A percentile compares a stretch with the other conserved stretches of the same genome.
Conservation (phyloP, 345 rosid genomes). For the Punica granatum region DNA sequence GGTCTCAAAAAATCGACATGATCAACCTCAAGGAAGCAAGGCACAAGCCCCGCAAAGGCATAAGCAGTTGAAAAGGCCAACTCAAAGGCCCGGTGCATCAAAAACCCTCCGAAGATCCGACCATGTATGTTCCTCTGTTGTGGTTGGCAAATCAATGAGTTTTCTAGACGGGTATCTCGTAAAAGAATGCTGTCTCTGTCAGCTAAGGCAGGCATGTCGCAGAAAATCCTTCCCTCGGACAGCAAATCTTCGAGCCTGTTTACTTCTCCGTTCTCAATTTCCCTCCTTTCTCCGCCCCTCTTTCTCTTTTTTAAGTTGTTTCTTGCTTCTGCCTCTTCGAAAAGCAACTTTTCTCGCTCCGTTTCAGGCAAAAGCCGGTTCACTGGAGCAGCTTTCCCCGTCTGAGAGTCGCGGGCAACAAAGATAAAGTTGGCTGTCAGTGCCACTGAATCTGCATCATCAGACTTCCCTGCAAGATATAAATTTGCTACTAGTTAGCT, state of each 20-base stretch:
- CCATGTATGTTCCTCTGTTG: conserved; percentile 83
- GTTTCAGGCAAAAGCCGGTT: conserved; percentile 70
- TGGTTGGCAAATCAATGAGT: conserved; percentile 75
- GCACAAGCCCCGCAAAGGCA: conserved; percentile 74
- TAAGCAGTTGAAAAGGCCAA: conserved; percentile 84
- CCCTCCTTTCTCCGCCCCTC: conserved; percentile 44
- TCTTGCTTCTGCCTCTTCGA: conserved; percentile 70
- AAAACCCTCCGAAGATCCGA: conserved; percentile 68
- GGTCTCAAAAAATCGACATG: conserved; percentile 84
- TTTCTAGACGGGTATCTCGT: conserved; percentile 58
- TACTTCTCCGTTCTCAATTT: conserved; percentile 29
- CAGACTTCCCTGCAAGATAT: conserved; percentile 32
- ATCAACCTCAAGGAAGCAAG: conserved; percentile 77
- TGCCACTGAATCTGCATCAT: conserved; percentile 40
- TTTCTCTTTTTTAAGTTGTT: conserved; percentile 53
- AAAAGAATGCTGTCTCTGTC: conserved; percentile 80
- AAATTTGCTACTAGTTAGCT: not conserved
- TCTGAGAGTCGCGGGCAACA: conserved; percentile 77
- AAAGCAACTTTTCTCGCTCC: conserved; percentile 46
- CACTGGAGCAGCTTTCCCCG: conserved; percentile 67
- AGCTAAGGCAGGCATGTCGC: conserved; percentile 79
- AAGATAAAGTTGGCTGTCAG: conserved; percentile 71
- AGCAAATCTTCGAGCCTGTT: conserved; percentile 43
- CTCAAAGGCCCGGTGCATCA: conserved; percentile 83
- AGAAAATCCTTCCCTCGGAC: conserved; percentile 72